These are phyloP conservation scores for Cicer judaicum DNA, from an alignment of 306 rosid genomes.

Conservation along the genomic window DNA sequence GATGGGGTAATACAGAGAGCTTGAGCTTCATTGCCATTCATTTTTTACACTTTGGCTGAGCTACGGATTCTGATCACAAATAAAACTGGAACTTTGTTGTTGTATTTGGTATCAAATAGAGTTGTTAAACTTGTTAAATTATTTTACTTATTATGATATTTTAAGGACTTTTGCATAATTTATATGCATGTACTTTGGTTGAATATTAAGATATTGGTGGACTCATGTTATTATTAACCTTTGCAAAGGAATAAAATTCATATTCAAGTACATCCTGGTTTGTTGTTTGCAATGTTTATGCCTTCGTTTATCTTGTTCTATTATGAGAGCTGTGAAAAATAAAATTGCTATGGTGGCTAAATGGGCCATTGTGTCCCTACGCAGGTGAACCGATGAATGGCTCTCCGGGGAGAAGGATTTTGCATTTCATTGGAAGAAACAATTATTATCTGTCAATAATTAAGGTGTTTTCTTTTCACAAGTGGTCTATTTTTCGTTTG, in stretches of 20 bases:
- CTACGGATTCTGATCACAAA: slow-evolving; percentile 54
- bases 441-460: not conserved
- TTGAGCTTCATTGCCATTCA: slow-evolving; percentile 76
- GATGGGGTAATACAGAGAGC: slow-evolving; percentile 53
- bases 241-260: slow-evolving; percentile 55
- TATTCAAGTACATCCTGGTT: slow-evolving; percentile 25
- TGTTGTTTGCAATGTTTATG: slow-evolving; percentile 21
- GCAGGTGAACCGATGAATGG: not conserved
- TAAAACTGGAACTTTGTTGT: slow-evolving; percentile 49
- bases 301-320: slow-evolving; percentile 25
- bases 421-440: not conserved
- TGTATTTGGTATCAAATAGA: slow-evolving; percentile 46
- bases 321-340: slow-evolving; percentile 23
- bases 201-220: slow-evolving; percentile 50
- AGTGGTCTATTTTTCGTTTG: not conserved
- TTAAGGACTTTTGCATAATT: slow-evolving; percentile 56
- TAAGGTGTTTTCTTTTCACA: not conserved
- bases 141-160: slow-evolving; percentile 46
- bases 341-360: not conserved
- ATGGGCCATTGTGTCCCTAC: not conserved
- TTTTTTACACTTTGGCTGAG: slow-evolving; percentile 84
- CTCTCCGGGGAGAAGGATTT: not conserved
- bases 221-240: slow-evolving; percentile 48
- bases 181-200: slow-evolving; percentile 50
- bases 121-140: slow-evolving; percentile 30